Evolutionary conservation across 257 asterid species (phyloP), one percentile per base, ranked within the genome.

Genomic region (Nicotiana tabacum): DNA sequence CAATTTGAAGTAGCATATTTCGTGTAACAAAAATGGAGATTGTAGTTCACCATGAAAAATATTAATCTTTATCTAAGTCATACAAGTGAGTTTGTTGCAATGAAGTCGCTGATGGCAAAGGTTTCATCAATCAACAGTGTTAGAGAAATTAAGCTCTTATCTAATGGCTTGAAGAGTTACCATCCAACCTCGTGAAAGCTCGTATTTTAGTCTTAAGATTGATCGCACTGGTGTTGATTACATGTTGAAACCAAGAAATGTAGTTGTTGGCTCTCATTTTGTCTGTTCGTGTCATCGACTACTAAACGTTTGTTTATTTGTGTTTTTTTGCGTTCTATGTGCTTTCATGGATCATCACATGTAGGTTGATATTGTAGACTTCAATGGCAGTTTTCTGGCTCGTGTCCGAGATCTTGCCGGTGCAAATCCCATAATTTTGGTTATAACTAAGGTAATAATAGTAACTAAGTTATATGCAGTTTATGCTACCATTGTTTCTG

Each of bases 341-440:
- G 7, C 33, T 43, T 77, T 69, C 77, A 74, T 77, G 86, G 62
- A 57, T 77, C 24, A 56, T 80, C 33, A 10, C 80, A 13, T 87
- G 82, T 84, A 96, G 99, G 99, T 96, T 87, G 99, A 96, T 87
- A 88, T 96, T 85, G 98, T 93, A 88, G 99, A 96, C 90, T 96
- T 96, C 91, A 96, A 91, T 81, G 98, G 99, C 82, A 96, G 98
- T 81, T 96, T 94, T 83, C 86, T 96, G 89, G 90, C 93, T 30
- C 98, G 91, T 81, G 85, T 96, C 66, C 97, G 99, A 66, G 99
- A 94, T 87, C 90, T 91, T 82, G 97, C 92, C 43, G 98, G 99
- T 89, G 91, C 98, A 66, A 96, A 96, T 90, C 99, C 99, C 33
- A 96, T 96, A 65, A 92, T 94, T 82, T 88, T 96, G 43, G 98